These are phyloP conservation scores for Fusarium nanum DNA, from an alignment of 2,329 filamentous ascomycete genomes.

Conservation along the genomic window DNA sequence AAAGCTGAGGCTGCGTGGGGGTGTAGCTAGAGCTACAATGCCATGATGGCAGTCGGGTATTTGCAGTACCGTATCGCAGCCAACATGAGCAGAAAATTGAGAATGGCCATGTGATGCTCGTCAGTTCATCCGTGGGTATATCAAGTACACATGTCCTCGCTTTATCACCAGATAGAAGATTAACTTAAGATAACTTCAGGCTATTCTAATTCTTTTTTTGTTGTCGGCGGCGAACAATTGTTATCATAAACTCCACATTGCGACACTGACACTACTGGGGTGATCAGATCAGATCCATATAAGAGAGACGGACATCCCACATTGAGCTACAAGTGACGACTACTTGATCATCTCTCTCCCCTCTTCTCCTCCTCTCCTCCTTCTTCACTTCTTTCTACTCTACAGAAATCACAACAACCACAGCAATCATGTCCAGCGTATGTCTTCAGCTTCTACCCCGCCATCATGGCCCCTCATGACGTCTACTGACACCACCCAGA, in stretches of 20 bases:
- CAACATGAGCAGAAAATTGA: background rate
- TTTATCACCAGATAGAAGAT: slow-evolving; percentile 40
- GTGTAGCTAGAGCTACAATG: slow-evolving; percentile 4
- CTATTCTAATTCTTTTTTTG: slow-evolving; percentile 9
- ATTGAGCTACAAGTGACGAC: slow-evolving; percentile 1
- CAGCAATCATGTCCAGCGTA: slow-evolving; percentile 45
- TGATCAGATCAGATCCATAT: slow-evolving; percentile 28
- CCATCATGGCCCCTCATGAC: slow-evolving; percentile 36
- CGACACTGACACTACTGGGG: slow-evolving; percentile 1
- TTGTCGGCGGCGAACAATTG: slow-evolving; percentile 6
- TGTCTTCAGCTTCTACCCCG: slow-evolving; percentile 18
- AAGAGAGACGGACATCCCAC: slow-evolving; percentile 33
- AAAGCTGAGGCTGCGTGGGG: slow-evolving; percentile 21
- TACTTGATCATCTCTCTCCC: slow-evolving; percentile 12
- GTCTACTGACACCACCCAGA: slow-evolving; percentile 59
- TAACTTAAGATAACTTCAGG: slow-evolving; percentile 22
- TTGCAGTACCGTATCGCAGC: background rate
- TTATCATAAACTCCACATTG: slow-evolving; percentile 29
- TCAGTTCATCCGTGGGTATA: slow-evolving; percentile 40
- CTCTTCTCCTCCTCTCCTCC: background rate
- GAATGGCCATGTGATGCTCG: slow-evolving; percentile 27
- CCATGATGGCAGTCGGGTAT: slow-evolving; percentile 14
- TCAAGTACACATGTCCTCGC: slow-evolving; percentile 29
- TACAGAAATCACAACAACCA: slow-evolving; percentile 16
- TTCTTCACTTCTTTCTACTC: background rate